phyloP scores from a whole-genome alignment of 805 yeast species.

The Barnettozyma salicaria region DNA sequence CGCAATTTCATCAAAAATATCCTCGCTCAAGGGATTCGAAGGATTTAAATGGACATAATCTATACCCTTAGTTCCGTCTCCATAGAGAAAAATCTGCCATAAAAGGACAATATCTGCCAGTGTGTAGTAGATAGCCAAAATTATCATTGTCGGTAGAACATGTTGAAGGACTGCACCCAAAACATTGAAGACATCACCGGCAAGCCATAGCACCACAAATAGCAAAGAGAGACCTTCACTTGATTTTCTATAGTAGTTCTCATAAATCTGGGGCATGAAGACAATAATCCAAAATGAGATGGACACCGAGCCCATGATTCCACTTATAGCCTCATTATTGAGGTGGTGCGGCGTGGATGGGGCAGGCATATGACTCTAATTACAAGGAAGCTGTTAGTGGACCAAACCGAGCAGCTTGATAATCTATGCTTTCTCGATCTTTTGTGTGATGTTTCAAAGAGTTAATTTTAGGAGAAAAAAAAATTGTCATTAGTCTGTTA shows the following conservation, averaged over 20 bases:
- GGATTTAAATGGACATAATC: slow-evolving; percentile 82
- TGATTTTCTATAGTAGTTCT: slow-evolving; percentile 77
- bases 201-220: slow-evolving; percentile 85
- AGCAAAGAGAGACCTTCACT: slow-evolving; percentile 86
- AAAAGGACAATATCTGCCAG: slow-evolving; percentile 81
- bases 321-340: slow-evolving; percentile 25
- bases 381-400: not conserved
- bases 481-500: no score
- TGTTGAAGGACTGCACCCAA: slow-evolving; percentile 87
- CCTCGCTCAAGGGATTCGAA: slow-evolving; percentile 76
- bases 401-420: no score
- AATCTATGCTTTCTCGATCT: no score
- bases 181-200: slow-evolving; percentile 91
- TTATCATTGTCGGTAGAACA: slow-evolving; percentile 89
- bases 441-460: no score
- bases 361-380: not conserved
- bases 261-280: slow-evolving; percentile 94
- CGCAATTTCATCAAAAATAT: slow-evolving; percentile 58
- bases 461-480: no score
- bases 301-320: slow-evolving; percentile 60
- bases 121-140: slow-evolving; percentile 88
- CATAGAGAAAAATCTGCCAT: slow-evolving; percentile 78
- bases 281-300: slow-evolving; percentile 98
- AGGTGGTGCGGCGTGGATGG: slow-evolving; percentile 6
- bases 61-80: slow-evolving; percentile 46